Conservation (phyloP, 371 early-diverging fungal species). For the Circinella minor region DNA sequence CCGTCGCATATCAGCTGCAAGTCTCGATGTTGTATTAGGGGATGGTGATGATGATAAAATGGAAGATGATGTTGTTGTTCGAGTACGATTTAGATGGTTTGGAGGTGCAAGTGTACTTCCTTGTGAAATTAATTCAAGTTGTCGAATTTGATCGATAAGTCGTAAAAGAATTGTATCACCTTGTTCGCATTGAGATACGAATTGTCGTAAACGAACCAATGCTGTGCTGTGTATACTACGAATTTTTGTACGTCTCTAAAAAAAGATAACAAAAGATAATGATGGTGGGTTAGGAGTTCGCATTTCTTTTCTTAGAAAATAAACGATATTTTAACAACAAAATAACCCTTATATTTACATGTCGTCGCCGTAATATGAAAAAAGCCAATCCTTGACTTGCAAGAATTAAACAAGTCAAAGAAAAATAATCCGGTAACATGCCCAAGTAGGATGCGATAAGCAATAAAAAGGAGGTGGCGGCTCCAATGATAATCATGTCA, state of each 20-base stretch:
- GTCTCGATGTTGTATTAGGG: conserved; percentile 9
- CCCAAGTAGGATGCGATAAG: conserved; percentile 3
- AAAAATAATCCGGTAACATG: conserved; percentile 2
- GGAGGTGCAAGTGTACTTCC: conserved; percentile 27
- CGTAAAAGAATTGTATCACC: conserved; percentile 28
- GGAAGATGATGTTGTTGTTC: not conserved
- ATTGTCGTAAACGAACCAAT: conserved; percentile 32
- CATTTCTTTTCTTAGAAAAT: not conserved
- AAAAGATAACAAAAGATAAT: not conserved
- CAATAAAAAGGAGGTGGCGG: conserved; percentile 18
- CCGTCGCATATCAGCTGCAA: conserved; percentile 15
- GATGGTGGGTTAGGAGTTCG: not conserved
- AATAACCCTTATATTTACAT: conserved; percentile 8
- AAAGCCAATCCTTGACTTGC: conserved; percentile 9
- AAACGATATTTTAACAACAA: not conserved
- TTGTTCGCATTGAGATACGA: conserved; percentile 34
- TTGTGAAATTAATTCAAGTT: conserved; percentile 27
- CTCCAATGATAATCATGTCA: conserved; percentile 6
- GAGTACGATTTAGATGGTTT: not conserved
- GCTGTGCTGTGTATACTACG: conserved; percentile 36
- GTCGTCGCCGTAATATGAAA: conserved; percentile 13
- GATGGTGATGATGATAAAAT: not conserved
- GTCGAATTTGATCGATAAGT: conserved; percentile 19
- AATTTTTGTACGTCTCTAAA: conserved; percentile 40
- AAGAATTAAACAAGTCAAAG: not conserved